Base-by-base conservation (phyloP, 768 basidiomycete genomes). In the Collybia sordida region DNA sequence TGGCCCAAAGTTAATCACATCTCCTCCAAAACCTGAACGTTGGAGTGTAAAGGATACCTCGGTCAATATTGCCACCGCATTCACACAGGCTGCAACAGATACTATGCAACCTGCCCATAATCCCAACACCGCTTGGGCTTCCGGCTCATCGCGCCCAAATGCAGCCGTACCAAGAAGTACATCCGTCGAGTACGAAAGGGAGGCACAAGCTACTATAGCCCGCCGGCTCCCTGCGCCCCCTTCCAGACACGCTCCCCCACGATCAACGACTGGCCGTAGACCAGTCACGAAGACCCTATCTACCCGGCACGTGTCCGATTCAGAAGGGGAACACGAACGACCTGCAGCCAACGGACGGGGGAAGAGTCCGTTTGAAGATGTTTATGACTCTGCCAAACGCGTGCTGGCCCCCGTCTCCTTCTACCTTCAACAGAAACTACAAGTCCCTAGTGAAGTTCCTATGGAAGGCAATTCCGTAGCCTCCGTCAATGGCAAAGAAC, bases 1-100 rank as follows among this genome's bases (percentile, higher is more conserved):
- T 40, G 71, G 64, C 18, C 68, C 74, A 25, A 75, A 64, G 69
- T 72, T 70, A 62, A 78, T 65, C 61, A 76, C 63, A 59, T 65
- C 68, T 40, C 69, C 71, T 14, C 77, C 77, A n/a, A 74, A 83
- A 45, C 89, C 90, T 36, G 78, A 83, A 59, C 82, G 75, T 75
- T 88, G 86, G 86, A 63, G 65, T 51, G 81, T 90, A 51, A 87
- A 87, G 60, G 89, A 90, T 67, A 93, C 92, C 39, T 86, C 90
- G 17, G 92, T 93, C 44, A 88, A 90, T 67, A 86, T 92, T 60
- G 92, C 90, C 8, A 80, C 81, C 59, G 92, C 91, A 24, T 88
- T 94, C 61, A 72, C 75, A 56, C 83, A 86, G 64, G 92, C 91
- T 17, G 87, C 79, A 18, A 72, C 69, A 63, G 71, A 74, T 51